phyloP scores from a whole-genome alignment of 1,284 basidiomycete species.

The Fomes fomentarius region DNA sequence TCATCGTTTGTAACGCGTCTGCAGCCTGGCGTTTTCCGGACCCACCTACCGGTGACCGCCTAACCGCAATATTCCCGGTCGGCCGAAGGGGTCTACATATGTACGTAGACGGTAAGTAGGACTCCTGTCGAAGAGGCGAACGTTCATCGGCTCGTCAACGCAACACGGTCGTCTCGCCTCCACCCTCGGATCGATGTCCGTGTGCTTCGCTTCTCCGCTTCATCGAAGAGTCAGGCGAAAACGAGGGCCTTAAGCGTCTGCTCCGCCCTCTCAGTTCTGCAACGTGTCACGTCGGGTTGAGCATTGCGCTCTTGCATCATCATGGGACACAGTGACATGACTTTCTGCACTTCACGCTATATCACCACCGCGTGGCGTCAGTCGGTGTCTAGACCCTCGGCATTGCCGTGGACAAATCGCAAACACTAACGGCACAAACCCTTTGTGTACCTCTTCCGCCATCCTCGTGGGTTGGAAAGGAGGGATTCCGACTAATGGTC shows the following conservation, averaged over 20 bases:
- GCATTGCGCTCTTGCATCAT: constrained; percentile 26
- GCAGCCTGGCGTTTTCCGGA: background rate
- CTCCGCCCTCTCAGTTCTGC: constrained; percentile 1
- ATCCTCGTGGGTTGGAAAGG: no score
- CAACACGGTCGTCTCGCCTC: background rate
- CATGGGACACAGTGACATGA: constrained; percentile 21
- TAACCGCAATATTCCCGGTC: no score
- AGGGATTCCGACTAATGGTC: no score
- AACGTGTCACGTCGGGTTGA: no score
- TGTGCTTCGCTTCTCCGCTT: constrained; percentile 22
- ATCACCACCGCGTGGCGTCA: background rate
- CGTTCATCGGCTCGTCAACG: constrained; percentile 14
- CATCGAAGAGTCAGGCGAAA: constrained; percentile 2
- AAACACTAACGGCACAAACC: background rate
- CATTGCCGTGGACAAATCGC: background rate
- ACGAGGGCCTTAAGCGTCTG: background rate
- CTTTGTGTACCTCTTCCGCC: no score
- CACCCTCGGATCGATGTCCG: constrained; percentile 20
- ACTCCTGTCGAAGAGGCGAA: constrained; percentile 3
- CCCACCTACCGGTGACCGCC: no score
- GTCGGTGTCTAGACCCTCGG: background rate
- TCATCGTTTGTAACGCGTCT: background rate
- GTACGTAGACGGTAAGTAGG: no score
- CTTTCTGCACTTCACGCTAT: background rate
- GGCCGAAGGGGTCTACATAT: no score